Conservation (phyloP, 148 eudicot genomes). For the Chenopodium album region DNA sequence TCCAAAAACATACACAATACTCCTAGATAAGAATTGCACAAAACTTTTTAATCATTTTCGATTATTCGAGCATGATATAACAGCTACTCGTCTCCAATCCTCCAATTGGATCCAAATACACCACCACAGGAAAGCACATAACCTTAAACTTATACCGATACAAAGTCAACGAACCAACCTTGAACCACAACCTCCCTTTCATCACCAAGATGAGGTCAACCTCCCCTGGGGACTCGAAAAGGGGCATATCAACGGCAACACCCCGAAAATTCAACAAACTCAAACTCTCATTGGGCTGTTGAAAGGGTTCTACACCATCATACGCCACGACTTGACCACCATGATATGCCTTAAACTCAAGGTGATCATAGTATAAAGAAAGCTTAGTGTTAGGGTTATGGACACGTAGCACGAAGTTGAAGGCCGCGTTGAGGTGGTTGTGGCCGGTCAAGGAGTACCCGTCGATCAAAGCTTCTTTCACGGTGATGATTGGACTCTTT, state of each 20-base stretch:
- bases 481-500: constrained; percentile 8
- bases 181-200: constrained; percentile 18
- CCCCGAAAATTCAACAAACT: constrained; percentile 7
- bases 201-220: constrained; percentile 12
- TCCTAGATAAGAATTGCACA: too few species aligned
- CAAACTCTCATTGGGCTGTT: neutral
- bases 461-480: constrained; percentile 6
- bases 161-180: neutral
- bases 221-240: constrained; percentile 13
- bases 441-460: constrained; percentile 9
- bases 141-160: constrained; percentile 4
- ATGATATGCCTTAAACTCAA: constrained; percentile 20
- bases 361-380: constrained; percentile 5
- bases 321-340: constrained; percentile 13
- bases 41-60: too few species aligned
- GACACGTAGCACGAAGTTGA: constrained; percentile 15
- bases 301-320: neutral
- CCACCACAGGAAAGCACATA: constrained; percentile 18
- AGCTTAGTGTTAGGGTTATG: constrained; percentile 18
- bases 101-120: constrained; percentile 5
- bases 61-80: neutral
- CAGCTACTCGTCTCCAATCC: constrained; percentile 12
- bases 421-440: constrained; percentile 17
- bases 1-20: too few species aligned
- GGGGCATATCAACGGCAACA: constrained; percentile 14